Conservation (phyloP, 805 yeast genomes). For the Martiniozyma abietophila region DNA sequence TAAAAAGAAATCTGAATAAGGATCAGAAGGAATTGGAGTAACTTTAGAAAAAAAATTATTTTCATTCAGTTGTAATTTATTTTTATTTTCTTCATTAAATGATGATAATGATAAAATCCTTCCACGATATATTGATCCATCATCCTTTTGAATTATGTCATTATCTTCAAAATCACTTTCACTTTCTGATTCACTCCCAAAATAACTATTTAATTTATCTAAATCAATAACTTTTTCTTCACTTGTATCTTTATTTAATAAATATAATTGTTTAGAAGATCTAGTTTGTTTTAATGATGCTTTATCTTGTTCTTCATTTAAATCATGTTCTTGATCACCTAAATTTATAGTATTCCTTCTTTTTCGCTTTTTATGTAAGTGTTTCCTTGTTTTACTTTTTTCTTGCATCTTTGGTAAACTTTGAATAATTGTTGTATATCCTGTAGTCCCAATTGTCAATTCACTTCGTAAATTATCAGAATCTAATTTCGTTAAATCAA, state of each 20-base stretch:
- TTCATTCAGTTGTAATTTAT: constrained; percentile 11
- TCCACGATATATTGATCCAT: constrained; percentile 8
- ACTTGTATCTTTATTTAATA: constrained; percentile 16
- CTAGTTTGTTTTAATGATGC: constrained; percentile 19
- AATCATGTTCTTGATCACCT: constrained; percentile 10
- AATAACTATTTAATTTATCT: constrained; percentile 23
- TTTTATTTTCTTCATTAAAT: constrained; percentile 14
- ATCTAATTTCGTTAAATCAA: constrained; percentile 22
- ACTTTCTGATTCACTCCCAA: constrained; percentile 20
- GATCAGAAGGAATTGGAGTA: constrained; percentile 7
- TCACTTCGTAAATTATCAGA: constrained; percentile 20
- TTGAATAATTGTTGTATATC: constrained; percentile 17
- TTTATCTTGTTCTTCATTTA: constrained; percentile 9
- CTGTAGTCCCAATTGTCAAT: constrained; percentile 17
- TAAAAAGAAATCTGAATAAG: constrained; percentile 13
- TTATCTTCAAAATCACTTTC: constrained; percentile 11
- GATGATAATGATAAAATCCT: constrained; percentile 14
- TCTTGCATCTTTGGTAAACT: constrained; percentile 11
- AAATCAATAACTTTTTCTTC: constrained; percentile 21
- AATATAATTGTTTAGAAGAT: constrained; percentile 23
- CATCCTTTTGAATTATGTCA: constrained; percentile 5
- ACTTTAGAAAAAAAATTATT: constrained; percentile 10
- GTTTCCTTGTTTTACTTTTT: neutral
- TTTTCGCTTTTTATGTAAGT: constrained; percentile 8
- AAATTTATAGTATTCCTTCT: constrained; percentile 24